Percentiles rank a stretch among this genome's conserved stretches.
Conservation (phyloP, 768 basidiomycete species). For the Pholiota microspora region DNA sequence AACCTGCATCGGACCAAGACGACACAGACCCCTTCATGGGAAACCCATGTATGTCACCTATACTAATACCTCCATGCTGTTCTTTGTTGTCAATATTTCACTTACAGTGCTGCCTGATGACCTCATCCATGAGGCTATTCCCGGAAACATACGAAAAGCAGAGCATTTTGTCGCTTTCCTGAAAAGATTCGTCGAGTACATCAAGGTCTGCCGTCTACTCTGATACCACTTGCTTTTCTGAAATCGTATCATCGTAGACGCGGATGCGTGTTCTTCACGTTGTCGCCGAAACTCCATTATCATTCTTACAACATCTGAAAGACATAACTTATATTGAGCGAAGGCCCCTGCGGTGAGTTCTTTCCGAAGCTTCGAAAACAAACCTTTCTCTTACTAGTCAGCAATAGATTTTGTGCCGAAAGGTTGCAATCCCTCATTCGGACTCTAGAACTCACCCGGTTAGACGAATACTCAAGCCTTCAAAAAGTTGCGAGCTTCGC, state of each 20-base stretch:
- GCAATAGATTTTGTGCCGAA: slow-evolving; percentile 88
- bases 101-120: slow-evolving; percentile 87
- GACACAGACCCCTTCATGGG: slow-evolving; percentile 85
- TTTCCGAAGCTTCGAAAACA: not conserved
- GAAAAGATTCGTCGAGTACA: slow-evolving; percentile 97
- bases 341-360: slow-evolving; percentile 77
- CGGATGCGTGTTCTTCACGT: slow-evolving; percentile 99
- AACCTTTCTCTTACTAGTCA: not conserved
- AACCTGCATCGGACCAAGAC: slow-evolving; percentile 51
- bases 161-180: slow-evolving; percentile 99
- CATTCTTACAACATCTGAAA: slow-evolving; percentile 96
- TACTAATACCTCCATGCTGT: not conserved
- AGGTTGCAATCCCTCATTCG: slow-evolving; percentile 91
- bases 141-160: slow-evolving; percentile 97
- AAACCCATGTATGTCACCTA: slow-evolving; percentile 68
- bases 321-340: slow-evolving; percentile 99
- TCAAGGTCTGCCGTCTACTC: slow-evolving; percentile 61
- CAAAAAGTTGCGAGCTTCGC: slow-evolving; percentile 97
- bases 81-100: not conserved
- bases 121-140: slow-evolving; percentile 90
- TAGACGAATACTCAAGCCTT: slow-evolving; percentile 90
- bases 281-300: slow-evolving; percentile 95
- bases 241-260: slow-evolving; percentile 52
- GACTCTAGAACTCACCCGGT: slow-evolving; percentile 81
- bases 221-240: not conserved